These are phyloP conservation scores for Phytophthora cajani DNA, from an alignment of 352 stramenopile genomes.

Conservation along the genomic window DNA sequence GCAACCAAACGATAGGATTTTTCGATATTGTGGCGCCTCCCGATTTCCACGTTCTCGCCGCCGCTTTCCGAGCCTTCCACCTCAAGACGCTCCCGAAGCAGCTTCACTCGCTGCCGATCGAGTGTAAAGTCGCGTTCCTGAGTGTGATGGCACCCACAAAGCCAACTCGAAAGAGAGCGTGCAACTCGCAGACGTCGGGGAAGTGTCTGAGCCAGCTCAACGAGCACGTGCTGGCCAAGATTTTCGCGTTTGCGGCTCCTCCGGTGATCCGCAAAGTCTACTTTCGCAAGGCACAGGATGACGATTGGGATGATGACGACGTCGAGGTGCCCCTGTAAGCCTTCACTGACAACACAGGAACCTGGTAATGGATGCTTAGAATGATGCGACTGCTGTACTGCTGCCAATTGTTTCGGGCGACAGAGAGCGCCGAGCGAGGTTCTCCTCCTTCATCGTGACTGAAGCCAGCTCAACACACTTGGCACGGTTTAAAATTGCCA, in stretches of 20 bases:
- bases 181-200: not conserved
- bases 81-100: not conserved
- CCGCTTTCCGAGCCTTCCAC: not conserved
- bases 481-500: not conserved
- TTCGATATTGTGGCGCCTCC: not conserved
- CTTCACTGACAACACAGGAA: conserved; percentile 12
- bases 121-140: not conserved
- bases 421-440: conserved; percentile 70
- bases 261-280: not conserved
- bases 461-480: conserved; percentile 54
- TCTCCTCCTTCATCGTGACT: conserved; percentile 68
- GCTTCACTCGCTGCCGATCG: not conserved
- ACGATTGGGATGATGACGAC: not conserved
- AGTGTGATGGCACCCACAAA: not conserved
- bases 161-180: not conserved
- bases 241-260: not conserved
- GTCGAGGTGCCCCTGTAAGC: not conserved
- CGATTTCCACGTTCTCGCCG: not conserved
- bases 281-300: not conserved
- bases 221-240: not conserved
- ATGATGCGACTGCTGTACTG: conserved; percentile 48
- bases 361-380: no score
- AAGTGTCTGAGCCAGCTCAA: not conserved
- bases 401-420: conserved; percentile 65
- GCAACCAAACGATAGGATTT: not conserved